These are phyloP conservation scores for Orbilia javanica DNA, from an alignment of 2,329 filamentous ascomycete genomes.

Conservation along the genomic window DNA sequence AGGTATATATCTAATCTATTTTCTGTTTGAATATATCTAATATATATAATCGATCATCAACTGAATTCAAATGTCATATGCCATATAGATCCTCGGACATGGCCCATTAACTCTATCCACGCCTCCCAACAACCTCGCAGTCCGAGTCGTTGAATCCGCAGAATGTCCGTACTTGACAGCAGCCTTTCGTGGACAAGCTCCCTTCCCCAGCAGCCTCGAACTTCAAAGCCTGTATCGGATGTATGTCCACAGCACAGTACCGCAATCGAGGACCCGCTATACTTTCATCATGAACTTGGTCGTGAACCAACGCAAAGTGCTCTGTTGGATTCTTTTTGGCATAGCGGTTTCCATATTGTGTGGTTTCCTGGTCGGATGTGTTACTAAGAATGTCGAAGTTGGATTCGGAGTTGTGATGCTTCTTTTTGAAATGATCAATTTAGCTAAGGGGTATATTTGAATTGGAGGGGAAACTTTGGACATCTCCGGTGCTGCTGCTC, in stretches of 20 bases:
- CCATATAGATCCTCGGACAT: neutral
- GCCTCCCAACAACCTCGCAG: neutral
- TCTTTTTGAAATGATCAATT: neutral
- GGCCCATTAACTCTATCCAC: neutral
- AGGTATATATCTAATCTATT: neutral
- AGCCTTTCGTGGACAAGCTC: neutral
- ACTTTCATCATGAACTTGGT: neutral
- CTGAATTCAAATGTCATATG: neutral
- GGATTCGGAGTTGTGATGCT: neutral
- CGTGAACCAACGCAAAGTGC: neutral
- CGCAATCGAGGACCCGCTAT: neutral
- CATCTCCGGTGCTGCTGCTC: too few species aligned
- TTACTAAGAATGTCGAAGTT: neutral
- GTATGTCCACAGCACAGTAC: neutral
- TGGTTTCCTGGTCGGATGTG: neutral
- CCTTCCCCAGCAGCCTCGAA: neutral
- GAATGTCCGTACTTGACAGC: neutral
- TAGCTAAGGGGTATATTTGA: neutral
- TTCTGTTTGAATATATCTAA: neutral
- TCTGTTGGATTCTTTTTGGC: constrained; percentile 2
- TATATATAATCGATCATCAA: neutral
- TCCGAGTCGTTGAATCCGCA: neutral
- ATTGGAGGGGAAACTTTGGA: neutral
- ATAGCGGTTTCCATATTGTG: neutral
- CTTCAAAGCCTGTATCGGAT: neutral